phyloP scores from a whole-genome alignment of 179 eudicot species.

The Camellia oleifera region DNA sequence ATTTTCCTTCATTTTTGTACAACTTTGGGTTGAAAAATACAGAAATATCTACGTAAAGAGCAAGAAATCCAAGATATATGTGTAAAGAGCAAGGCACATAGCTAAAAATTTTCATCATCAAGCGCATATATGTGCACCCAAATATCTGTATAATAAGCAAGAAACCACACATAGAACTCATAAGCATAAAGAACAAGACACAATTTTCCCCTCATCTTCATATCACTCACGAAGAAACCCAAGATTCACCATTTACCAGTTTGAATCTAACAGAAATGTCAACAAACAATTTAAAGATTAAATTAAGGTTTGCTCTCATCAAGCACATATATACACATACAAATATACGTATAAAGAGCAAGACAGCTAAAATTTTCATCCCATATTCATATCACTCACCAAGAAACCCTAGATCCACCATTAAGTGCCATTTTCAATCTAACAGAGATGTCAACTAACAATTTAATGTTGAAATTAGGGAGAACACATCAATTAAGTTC shows the following conservation, averaged over 20 bases:
- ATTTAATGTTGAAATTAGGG: background rate
- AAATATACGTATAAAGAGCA: background rate
- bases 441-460: background rate
- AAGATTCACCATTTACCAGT: background rate
- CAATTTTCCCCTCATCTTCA: background rate
- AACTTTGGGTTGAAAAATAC: background rate
- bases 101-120: background rate
- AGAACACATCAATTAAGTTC: background rate
- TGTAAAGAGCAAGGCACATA: background rate
- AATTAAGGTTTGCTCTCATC: background rate
- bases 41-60: no score
- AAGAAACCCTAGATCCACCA: constrained; percentile 5
- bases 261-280: background rate
- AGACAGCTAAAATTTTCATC: background rate
- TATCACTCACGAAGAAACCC: background rate
- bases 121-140: no score
- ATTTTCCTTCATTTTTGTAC: background rate
- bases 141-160: no score
- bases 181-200: no score
- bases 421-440: background rate
- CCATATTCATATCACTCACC: background rate
- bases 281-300: background rate
- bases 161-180: no score
- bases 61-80: background rate
- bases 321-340: background rate